A percentile compares a stretch with the other conserved stretches of the same genome.
phyloP scores from a whole-genome alignment of 805 yeast genomes.

The Phaffomyces antillensis region DNA sequence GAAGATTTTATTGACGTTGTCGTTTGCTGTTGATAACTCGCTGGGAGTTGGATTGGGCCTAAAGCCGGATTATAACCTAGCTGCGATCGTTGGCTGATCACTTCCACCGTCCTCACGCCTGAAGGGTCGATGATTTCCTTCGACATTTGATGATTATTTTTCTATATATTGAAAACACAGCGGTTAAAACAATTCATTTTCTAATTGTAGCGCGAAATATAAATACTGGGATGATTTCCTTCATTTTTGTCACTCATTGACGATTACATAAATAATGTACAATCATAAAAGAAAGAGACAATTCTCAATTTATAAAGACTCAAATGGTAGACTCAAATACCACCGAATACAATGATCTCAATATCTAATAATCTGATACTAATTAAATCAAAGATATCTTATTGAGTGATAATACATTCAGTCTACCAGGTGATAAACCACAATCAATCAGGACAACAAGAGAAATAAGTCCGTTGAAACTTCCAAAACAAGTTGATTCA shows the following conservation, averaged over 20 bases:
- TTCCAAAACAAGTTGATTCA: neutral
- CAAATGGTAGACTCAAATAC: no score
- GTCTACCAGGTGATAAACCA: slow-evolving; percentile 4
- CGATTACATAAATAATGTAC: no score
- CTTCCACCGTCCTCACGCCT: neutral
- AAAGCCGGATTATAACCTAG: slow-evolving; percentile 23
- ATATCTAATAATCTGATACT: neutral
- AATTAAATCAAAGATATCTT: neutral
- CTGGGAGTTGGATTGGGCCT: slow-evolving; percentile 24
- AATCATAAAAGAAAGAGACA: no score
- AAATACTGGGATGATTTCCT: no score
- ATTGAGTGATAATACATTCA: slow-evolving; percentile 9
- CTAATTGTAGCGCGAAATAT: no score
- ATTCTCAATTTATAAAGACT: no score
- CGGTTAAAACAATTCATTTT: no score
- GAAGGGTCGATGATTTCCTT: slow-evolving; percentile 5
- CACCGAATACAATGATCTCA: neutral
- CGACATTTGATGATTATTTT: neutral
- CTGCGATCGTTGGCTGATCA: neutral
- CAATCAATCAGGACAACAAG: neutral
- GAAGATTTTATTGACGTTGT: slow-evolving; percentile 12
- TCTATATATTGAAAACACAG: no score
- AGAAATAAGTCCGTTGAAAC: neutral
- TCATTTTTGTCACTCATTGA: no score
- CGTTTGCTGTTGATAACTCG: slow-evolving; percentile 16